These are phyloP conservation scores for Dactylorhiza incarnata DNA, from an alignment of 106 monocot species.

Conservation along the genomic window DNA sequence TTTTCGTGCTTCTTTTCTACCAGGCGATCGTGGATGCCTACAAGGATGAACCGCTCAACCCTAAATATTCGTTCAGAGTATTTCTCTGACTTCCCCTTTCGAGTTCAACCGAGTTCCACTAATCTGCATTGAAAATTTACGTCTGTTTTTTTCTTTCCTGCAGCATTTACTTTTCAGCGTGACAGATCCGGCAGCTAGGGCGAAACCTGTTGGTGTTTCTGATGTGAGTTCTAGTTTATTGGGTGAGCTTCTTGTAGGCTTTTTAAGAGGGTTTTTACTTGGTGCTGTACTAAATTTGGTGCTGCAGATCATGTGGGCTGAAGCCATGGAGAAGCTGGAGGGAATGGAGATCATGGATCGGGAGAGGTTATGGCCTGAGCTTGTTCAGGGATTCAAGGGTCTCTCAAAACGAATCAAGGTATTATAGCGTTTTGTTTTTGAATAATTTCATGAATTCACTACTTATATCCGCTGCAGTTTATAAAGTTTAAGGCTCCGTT, in stretches of 20 bases:
- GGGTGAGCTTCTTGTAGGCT: background rate
- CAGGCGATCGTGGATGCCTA: slow-evolving; percentile 89
- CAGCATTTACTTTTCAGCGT: slow-evolving; percentile 94
- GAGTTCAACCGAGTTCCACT: background rate
- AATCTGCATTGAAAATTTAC: slow-evolving; percentile 4
- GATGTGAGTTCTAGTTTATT: slow-evolving; percentile 54
- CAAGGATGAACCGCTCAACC: slow-evolving; percentile 80
- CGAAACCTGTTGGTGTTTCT: slow-evolving; percentile 82
- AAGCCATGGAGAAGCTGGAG: slow-evolving; percentile 90
- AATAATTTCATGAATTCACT: background rate
- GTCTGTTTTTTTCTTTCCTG: slow-evolving; percentile 11
- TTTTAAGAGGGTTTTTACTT: background rate
- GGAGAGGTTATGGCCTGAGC: slow-evolving; percentile 95
- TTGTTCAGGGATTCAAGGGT: slow-evolving; percentile 93
- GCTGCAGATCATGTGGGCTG: slow-evolving; percentile 94
- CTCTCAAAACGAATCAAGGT: slow-evolving; percentile 82
- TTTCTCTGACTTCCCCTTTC: slow-evolving; percentile 5
- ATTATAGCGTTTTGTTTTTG: background rate
- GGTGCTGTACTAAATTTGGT: slow-evolving; percentile 3
- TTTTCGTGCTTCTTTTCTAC: slow-evolving; percentile 4
- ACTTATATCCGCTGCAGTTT: background rate
- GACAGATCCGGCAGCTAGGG: slow-evolving; percentile 67
- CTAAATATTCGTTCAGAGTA: slow-evolving; percentile 85
- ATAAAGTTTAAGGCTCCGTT: too few relatives aligned
- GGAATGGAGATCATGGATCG: slow-evolving; percentile 77